Base-by-base conservation (phyloP, 345 rosid genomes). In the Sonneratia caseolaris region DNA sequence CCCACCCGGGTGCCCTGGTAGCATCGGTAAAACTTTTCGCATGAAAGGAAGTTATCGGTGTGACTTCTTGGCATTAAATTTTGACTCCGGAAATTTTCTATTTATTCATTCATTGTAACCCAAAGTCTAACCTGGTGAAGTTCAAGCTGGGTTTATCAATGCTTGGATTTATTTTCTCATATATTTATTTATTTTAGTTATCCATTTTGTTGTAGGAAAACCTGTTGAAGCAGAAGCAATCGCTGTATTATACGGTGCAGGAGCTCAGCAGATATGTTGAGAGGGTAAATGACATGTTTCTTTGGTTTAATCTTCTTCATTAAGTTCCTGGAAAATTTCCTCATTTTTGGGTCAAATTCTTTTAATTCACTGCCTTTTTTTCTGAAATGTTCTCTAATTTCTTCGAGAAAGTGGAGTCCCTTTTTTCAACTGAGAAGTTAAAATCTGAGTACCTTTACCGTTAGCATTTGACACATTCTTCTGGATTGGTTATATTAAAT, bases 211-310 rank as follows among this genome's bases (percentile, higher is more conserved):
- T 73, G 67, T 74, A 92, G 98, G 96, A 91, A 87, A 87, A 69
- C 55, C 77, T 91, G 83, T 70, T 82, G 72, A 85, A 73, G 78
- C 92, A 90, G 70, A 94, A 91, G 43, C 80, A 83, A 47, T 84
- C 85, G 38, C 81, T 94, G 68, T 72, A 85, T 38, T 79, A 68
- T 76, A 84, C 87, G 69, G 96, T 87, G 37, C 84, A 76, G 89
- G 91, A 84, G 85, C 96, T 94, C 18, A 96, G 85, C 65, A 88
- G 96, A 84, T 94, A 91, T 86, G 97, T 94, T 67, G 75, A 87
- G 37, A 94, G 88, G 93, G 98, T 88, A 27, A 32, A 66, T 24
- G 22, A 14, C 5, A 11, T 16, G 10, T 66, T 27, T 43, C 9
- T 22, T 48, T 68, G 55, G 48, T 68, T 9, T 68, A 18, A 43